Evolutionary conservation across 2,329 filamentous ascomycete species (phyloP), one percentile per base, ranked within the genome.

Genomic region (Sporothrix dimorphospora): DNA sequence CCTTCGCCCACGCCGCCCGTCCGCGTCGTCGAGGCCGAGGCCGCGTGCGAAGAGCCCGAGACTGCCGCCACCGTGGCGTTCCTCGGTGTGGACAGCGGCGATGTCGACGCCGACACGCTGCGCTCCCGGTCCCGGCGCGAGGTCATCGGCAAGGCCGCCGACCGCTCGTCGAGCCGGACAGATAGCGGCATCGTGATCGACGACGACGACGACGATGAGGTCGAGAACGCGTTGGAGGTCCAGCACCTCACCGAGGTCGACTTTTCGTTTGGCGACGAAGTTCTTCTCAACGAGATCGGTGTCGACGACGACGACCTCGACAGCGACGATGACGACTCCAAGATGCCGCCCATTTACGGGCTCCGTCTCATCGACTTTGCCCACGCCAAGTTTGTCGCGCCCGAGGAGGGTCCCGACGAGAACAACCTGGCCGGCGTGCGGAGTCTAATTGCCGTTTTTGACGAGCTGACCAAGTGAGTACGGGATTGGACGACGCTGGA

Each of bases 351-450:
- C 77, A 88, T 97, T 57, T 93, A 91, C 77, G 87, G 89, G 14
- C 85, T 98, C 67, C 96, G 95, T 79, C 86, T 99, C 75, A 99
- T 99, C 77, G 96, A 99, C 80, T 99, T 99, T 85, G 96, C 96
- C 1, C 96, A 99, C 81, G 96, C 96, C 12, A 83, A 85, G 67
- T 98, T 92, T 90, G 91, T 89, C 1, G 92, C 93, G 0, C 93
- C 94, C 0, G 82, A 91, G 77, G 95, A 95, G 0, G 94, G 94
- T 0, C 91, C 92, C 0, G 96, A 99, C 79, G 91, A 97, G 81
- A 98, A 98, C 78, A 83, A 88, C 16, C 84, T 98, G 42, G 83
- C 84, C 47, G 94, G 94, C 0, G 88, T 98, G 74, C 85, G 90
- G 78, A 95, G 87, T 78, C 83, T 95, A 49, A 85, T 88, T 69